Evolutionary conservation across 1,284 basidiomycete genomes (phyloP).

Genomic region (Tylopilus sp.): DNA sequence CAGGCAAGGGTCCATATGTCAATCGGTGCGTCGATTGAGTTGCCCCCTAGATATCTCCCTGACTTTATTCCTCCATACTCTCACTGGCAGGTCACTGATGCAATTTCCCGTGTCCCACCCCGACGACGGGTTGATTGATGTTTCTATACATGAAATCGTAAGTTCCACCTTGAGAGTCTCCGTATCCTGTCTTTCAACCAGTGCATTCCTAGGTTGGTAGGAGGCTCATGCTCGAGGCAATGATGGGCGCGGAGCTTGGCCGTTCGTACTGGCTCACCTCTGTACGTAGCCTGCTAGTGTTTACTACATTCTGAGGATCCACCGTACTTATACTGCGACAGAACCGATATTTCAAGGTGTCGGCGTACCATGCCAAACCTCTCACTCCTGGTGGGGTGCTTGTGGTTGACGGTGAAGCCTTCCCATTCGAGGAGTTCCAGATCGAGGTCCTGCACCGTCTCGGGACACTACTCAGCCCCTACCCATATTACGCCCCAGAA

Average conservation of each 20-base stretch:
- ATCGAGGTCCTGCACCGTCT: constrained; percentile 84
- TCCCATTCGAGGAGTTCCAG: constrained; percentile 84
- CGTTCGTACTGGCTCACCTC: constrained; percentile 75
- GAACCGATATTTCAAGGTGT: constrained; percentile 85
- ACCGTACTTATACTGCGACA: constrained; percentile 41
- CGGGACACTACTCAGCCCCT: constrained; percentile 77
- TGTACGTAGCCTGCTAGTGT: constrained; percentile 42
- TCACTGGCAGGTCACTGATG: constrained; percentile 84
- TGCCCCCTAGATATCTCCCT: background rate
- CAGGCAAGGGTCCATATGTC: constrained; percentile 79
- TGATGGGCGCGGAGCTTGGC: constrained; percentile 79
- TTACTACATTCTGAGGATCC: background rate
- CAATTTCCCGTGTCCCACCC: constrained; percentile 87
- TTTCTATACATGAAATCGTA: constrained; percentile 78
- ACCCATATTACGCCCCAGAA: constrained; percentile 74
- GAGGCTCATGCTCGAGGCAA: constrained; percentile 64
- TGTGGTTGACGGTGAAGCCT: constrained; percentile 87
- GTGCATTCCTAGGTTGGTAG: constrained; percentile 47
- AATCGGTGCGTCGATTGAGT: constrained; percentile 58
- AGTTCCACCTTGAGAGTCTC: constrained; percentile 23
- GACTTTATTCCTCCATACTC: constrained; percentile 2
- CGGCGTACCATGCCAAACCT: constrained; percentile 82
- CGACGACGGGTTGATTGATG: constrained; percentile 85
- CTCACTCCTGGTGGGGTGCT: constrained; percentile 64
- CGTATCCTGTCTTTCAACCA: constrained; percentile 44